Percentiles rank a stretch among this genome's conserved stretches.
Conservation (phyloP, 164 flowering plant species). For the Akebia trifoliata region DNA sequence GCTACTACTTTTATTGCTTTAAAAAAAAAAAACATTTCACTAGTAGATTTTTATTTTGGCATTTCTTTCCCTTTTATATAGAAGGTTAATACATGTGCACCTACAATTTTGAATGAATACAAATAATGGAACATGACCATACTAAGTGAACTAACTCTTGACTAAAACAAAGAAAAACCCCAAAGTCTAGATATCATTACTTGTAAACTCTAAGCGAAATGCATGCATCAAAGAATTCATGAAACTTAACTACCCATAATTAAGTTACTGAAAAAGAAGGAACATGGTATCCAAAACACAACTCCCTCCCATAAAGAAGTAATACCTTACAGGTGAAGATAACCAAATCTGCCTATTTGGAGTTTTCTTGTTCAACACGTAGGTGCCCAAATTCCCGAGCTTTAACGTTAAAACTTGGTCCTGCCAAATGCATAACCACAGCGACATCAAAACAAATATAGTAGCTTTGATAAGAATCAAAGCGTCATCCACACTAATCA, state of each 20-base stretch:
- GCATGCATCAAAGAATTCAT: neutral
- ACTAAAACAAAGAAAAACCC: neutral
- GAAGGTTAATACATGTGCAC: too few species aligned
- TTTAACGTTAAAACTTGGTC: conserved; percentile 84
- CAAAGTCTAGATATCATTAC: neutral
- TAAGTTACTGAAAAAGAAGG: too few species aligned
- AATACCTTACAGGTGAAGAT: conserved; percentile 92
- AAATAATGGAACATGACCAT: too few species aligned
- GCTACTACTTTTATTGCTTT: too few species aligned
- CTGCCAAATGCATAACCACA: conserved; percentile 32
- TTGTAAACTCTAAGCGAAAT: neutral
- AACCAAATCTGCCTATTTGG: conserved; percentile 95
- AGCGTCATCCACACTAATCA: conserved; percentile 16
- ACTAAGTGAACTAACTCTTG: neutral
- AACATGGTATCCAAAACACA: too few species aligned
- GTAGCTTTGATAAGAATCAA: neutral
- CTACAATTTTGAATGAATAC: too few species aligned
- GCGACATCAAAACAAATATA: conserved; percentile 3
- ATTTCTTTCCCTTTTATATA: too few species aligned
- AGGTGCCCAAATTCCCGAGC: conserved; percentile 79
- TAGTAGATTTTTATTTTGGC: too few species aligned
- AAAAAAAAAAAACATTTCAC: too few species aligned
- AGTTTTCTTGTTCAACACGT: conserved; percentile 89
- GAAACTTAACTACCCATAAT: neutral
- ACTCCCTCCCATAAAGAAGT: neutral